A percentile compares a stretch with the other conserved stretches of the same genome.
Conservation (phyloP, 1,284 basidiomycete genomes). For the Pyrrhoderma noxium region DNA sequence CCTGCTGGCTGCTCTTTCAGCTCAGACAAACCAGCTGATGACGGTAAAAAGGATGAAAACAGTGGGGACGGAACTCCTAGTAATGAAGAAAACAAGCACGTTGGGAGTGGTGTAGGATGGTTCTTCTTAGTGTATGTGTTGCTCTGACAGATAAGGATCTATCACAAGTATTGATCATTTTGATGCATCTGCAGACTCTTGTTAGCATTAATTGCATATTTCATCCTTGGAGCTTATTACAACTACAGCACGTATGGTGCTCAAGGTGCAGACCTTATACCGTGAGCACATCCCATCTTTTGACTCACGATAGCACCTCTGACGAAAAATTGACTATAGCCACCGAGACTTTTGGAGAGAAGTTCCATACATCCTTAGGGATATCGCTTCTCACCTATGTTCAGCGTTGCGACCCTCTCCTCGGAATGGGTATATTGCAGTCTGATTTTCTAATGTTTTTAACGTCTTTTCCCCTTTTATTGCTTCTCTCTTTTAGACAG, state of each 20-base stretch:
- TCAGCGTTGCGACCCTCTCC: conserved; percentile 58
- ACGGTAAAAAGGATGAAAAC: conserved; percentile 25
- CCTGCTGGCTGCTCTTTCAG: conserved; percentile 44
- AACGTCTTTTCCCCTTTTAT: too few species aligned
- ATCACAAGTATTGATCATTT: neutral
- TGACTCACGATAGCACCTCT: conserved; percentile 12
- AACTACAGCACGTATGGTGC: conserved; percentile 81
- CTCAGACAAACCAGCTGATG: conserved; percentile 30
- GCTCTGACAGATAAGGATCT: neutral
- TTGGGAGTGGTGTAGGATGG: conserved; percentile 74
- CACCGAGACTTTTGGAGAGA: conserved; percentile 85
- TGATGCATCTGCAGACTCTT: conserved; percentile 42
- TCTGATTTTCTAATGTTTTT: conserved; percentile 31
- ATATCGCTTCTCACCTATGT: conserved; percentile 69
- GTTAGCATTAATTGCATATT: conserved; percentile 60
- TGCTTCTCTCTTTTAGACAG: too few species aligned
- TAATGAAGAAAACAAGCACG: conserved; percentile 29
- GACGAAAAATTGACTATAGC: conserved; percentile 31
- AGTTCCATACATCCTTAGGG: conserved; percentile 74
- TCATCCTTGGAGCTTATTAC: conserved; percentile 71
- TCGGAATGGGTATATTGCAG: conserved; percentile 68
- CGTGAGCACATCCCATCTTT: conserved; percentile 41
- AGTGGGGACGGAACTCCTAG: conserved; percentile 28
- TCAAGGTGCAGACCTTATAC: conserved; percentile 69
- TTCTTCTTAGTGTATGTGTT: conserved; percentile 72